A percentile compares a stretch with the other conserved stretches of the same genome.
Conservation (phyloP, 345 rosid species). For the Geranium rotundifolium region DNA sequence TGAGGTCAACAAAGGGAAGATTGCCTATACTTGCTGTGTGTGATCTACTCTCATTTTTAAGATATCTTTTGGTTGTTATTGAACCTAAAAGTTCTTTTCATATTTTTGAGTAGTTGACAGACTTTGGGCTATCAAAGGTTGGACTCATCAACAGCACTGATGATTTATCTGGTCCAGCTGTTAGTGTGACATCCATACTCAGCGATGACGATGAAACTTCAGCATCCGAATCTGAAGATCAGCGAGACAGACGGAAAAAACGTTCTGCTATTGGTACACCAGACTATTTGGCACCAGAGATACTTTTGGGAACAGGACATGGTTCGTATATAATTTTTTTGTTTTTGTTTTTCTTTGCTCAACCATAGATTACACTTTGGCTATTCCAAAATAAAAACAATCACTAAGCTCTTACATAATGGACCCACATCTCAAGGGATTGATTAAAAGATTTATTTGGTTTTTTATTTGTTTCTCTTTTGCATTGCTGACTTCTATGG, state of each 20-base stretch:
- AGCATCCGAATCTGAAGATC: conserved; percentile 48
- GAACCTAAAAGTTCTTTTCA: conserved; percentile 3
- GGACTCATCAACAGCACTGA: conserved; percentile 99
- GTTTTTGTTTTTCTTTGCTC: conserved; percentile 11
- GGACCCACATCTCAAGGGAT: background rate
- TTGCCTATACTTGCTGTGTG: background rate
- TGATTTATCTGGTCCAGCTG: conserved; percentile 89
- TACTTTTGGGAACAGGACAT: conserved; percentile 97
- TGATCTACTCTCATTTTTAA: background rate
- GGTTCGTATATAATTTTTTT: conserved; percentile 51
- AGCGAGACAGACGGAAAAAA: conserved; percentile 67
- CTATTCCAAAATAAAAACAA: background rate
- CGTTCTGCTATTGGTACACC: conserved; percentile 99
- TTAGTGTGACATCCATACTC: conserved; percentile 72
- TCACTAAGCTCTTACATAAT: background rate
- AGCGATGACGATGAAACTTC: conserved; percentile 63
- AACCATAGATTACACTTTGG: background rate
- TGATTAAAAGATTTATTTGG: too few species aligned
- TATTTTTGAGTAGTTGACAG: conserved; percentile 53
- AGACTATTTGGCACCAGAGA: conserved; percentile 99
- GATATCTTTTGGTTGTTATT: background rate
- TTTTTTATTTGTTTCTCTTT: too few species aligned
- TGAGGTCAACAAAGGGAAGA: background rate
- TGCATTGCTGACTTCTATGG: background rate
- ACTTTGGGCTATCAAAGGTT: conserved; percentile 82